A percentile compares a stretch with the other conserved stretches of the same genome.
These are phyloP conservation scores for Beauveria pseudobassiana DNA, from an alignment of 2,329 filamentous ascomycete species.

Conservation along the genomic window DNA sequence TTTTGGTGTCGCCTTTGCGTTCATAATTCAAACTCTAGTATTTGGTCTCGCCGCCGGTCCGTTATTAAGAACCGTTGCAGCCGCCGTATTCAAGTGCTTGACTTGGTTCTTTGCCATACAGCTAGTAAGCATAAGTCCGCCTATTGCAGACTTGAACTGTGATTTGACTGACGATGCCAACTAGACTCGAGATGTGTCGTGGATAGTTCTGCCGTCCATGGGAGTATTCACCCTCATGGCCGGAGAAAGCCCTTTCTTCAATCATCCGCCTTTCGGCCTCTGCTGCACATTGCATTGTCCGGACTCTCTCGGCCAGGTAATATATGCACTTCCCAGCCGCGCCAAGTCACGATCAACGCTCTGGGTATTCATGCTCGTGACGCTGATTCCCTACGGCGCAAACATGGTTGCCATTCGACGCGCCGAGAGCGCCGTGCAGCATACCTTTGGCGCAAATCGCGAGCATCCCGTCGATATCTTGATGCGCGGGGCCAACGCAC, in stretches of 20 bases:
- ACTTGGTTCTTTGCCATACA: slow-evolving; percentile 29
- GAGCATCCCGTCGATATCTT: slow-evolving; percentile 31
- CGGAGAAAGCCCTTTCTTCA: slow-evolving; percentile 4
- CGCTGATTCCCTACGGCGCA: slow-evolving; percentile 24
- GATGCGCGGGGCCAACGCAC: slow-evolving; percentile 18
- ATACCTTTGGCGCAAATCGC: slow-evolving; percentile 1
- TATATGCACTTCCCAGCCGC: slow-evolving; percentile 24
- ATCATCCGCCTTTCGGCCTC: slow-evolving; percentile 14
- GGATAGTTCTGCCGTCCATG: slow-evolving; percentile 2
- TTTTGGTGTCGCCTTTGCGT: slow-evolving; percentile 17
- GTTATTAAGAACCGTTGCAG: neutral
- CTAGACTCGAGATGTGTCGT: slow-evolving; percentile 20
- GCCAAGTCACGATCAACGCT: slow-evolving; percentile 20
- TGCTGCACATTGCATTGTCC: slow-evolving; percentile 22
- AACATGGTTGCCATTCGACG: slow-evolving; percentile 20
- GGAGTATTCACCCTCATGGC: slow-evolving; percentile 7
- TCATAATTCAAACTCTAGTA: slow-evolving; percentile 13
- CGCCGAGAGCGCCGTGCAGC: slow-evolving; percentile 10
- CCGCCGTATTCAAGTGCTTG: slow-evolving; percentile 20
- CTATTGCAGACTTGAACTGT: rapidly evolving
- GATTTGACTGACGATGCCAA: neutral
- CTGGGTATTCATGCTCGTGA: slow-evolving; percentile 24
- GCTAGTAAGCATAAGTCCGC: slow-evolving; percentile 19
- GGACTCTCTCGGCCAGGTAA: slow-evolving; percentile 25
- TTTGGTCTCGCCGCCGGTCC: slow-evolving; percentile 16